Conservation (phyloP, 345 rosid genomes). For the Murraya koenigii region DNA sequence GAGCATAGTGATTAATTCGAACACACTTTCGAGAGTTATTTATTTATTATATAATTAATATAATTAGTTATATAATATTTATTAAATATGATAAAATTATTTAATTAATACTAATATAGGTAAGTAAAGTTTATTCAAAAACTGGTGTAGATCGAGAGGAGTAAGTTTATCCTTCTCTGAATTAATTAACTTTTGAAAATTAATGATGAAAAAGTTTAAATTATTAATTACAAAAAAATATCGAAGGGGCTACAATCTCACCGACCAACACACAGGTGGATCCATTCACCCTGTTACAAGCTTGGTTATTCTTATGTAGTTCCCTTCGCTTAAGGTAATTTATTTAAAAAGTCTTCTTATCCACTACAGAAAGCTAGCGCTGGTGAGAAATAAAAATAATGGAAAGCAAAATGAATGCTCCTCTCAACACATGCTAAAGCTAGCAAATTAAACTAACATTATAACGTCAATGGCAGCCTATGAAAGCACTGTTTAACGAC, state of each 20-base stretch:
- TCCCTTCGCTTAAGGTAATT: not conserved
- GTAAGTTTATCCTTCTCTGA: not conserved
- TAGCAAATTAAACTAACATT: no score
- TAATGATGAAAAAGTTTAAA: not conserved
- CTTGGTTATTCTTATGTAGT: not conserved
- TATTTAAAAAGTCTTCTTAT: not conserved
- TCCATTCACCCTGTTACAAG: not conserved
- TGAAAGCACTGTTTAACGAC: not conserved
- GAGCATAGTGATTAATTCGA: no score
- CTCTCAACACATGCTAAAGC: not conserved
- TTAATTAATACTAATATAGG: no score
- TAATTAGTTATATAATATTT: no score
- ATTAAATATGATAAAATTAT: no score
- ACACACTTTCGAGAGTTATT: no score
- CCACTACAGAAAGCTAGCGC: not conserved
- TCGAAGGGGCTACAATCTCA: not conserved
- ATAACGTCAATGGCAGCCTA: not conserved
- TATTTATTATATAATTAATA: no score
- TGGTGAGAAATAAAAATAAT: not conserved
- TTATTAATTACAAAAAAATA: not conserved
- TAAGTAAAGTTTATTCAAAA: no score
- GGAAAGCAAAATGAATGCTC: not conserved
- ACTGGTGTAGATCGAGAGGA: no score
- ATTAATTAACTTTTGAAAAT: not conserved
- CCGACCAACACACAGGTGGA: conserved; percentile 1